Evolutionary conservation across 1,139 yeast genomes (phyloP).

Genomic region (Hemisphaericaspora xylofermentans): DNA sequence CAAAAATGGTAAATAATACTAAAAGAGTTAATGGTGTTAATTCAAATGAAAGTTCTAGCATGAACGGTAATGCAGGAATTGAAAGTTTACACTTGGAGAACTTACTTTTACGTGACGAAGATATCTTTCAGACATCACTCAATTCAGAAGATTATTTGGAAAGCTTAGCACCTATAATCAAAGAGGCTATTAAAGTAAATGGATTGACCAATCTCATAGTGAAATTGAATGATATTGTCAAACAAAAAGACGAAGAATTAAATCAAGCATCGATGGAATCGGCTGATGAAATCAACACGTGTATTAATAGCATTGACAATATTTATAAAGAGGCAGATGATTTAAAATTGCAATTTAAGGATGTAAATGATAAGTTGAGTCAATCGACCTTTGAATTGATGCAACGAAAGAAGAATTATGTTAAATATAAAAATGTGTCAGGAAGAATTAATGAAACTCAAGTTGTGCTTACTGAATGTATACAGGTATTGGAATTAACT

Average conservation of each 20-base stretch:
- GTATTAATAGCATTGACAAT: conserved; percentile 54
- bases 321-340: conserved; percentile 56
- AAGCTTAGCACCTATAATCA: conserved; percentile 76
- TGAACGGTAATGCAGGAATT: conserved; percentile 23
- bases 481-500: conserved; percentile 82
- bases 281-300: conserved; percentile 55
- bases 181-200: conserved; percentile 58
- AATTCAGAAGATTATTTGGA: conserved; percentile 74
- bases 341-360: conserved; percentile 52
- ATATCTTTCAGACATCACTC: conserved; percentile 48
- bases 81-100: conserved; percentile 42
- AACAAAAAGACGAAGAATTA: conserved; percentile 62
- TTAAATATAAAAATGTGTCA: conserved; percentile 58
- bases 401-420: conserved; percentile 53
- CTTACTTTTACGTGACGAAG: conserved; percentile 44
- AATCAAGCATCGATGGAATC: conserved; percentile 61
- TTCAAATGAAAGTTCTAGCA: conserved; percentile 2
- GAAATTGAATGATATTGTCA: conserved; percentile 56
- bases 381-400: conserved; percentile 65
- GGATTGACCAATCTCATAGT: conserved; percentile 57
- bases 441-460: conserved; percentile 64
- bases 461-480: conserved; percentile 61
- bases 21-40: conserved; percentile 1
- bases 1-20: conserved; percentile 4
- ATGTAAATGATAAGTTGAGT: conserved; percentile 53